These are phyloP conservation scores for Drechslerella dactyloides DNA, from an alignment of 2,329 filamentous ascomycete species.

Conservation along the genomic window DNA sequence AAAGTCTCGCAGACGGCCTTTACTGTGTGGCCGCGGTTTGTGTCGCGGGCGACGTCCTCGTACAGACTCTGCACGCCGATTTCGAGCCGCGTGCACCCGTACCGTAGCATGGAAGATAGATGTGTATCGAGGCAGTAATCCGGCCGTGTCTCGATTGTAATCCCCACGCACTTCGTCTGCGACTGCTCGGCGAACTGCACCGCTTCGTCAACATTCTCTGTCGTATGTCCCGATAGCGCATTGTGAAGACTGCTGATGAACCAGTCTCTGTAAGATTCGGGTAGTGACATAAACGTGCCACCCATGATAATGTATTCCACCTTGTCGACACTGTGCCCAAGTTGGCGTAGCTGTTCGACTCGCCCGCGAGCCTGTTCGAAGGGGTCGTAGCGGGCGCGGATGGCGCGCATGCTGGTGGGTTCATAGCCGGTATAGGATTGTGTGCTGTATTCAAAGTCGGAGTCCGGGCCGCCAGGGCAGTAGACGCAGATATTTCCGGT, in stretches of 20 bases:
- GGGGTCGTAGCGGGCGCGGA: conserved; percentile 93
- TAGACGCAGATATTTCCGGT: conserved; percentile 99
- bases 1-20: conserved; percentile 95
- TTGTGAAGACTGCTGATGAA: conserved; percentile 98
- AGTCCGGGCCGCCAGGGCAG: conserved; percentile 95
- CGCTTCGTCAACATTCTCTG: conserved; percentile 90
- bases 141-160: conserved; percentile 95
- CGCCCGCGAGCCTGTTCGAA: conserved; percentile 96
- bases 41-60: conserved; percentile 97
- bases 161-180: conserved; percentile 83
- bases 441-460: conserved; percentile 98
- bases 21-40: conserved; percentile 94
- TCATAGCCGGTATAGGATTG: conserved; percentile 99
- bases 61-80: conserved; percentile 96
- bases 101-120: conserved; percentile 93
- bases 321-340: conserved; percentile 97
- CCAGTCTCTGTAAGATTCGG: conserved; percentile 84
- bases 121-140: conserved; percentile 98
- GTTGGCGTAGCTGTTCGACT: conserved; percentile 93
- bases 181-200: conserved; percentile 67
- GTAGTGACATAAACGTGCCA: conserved; percentile 96
- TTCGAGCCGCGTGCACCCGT: conserved; percentile 92
- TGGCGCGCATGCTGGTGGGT: conserved; percentile 97
- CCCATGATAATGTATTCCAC: conserved; percentile 99
- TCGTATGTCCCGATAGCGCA: conserved; percentile 93